These are phyloP conservation scores for Cyclospora cayetanensis DNA, from an alignment of 169 alveolate genomes.

Conservation along the genomic window DNA sequence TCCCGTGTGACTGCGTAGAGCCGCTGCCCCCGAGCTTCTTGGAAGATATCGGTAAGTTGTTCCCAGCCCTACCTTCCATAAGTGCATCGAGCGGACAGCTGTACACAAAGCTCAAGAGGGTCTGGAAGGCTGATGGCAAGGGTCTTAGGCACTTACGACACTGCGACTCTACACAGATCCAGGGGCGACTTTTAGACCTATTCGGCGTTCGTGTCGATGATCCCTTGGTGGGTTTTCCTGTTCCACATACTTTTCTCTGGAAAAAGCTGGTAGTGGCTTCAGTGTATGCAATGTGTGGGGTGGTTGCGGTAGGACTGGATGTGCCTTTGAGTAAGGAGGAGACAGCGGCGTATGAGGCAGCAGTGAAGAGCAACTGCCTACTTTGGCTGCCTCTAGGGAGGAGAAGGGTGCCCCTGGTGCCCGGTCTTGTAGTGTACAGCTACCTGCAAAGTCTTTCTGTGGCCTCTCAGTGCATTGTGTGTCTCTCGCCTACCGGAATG, in stretches of 20 bases:
- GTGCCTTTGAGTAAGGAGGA: background rate
- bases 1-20: background rate
- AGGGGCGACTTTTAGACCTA: too few relatives aligned
- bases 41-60: background rate
- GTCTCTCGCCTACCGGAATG: background rate
- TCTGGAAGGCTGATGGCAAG: too few relatives aligned
- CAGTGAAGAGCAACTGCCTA: constrained; percentile 12
- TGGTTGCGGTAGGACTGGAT: constrained; percentile 1
- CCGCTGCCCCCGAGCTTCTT: constrained; percentile 10
- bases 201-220: too few relatives aligned
- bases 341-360: constrained; percentile 8
- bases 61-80: too few relatives aligned
- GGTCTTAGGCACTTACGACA: too few relatives aligned
- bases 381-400: constrained; percentile 14
- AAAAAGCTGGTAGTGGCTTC: too few relatives aligned
- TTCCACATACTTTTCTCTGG: too few relatives aligned
- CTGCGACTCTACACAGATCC: too few relatives aligned
- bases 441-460: background rate
- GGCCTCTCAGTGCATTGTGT: background rate
- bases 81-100: too few relatives aligned
- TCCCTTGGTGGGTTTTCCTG: too few relatives aligned
- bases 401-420: background rate
- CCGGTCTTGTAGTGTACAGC: background rate
- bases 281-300: too few relatives aligned
- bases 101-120: too few relatives aligned